Percentiles rank a stretch among this genome's conserved stretches.
These are phyloP conservation scores for Pueraria montana DNA, from an alignment of 306 rosid species.

Conservation along the genomic window DNA sequence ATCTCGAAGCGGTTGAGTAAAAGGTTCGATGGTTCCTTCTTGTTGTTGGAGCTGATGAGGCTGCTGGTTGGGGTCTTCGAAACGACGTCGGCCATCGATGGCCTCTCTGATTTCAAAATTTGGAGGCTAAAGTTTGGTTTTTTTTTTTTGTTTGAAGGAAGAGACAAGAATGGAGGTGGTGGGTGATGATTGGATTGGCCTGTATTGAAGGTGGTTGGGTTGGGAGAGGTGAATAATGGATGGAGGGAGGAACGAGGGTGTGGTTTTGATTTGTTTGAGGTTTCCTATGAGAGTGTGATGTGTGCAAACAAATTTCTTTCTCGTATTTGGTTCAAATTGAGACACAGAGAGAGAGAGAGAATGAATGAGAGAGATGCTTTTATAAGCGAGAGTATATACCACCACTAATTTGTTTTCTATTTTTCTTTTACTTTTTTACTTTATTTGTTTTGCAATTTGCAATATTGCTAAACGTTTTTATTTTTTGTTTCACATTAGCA, in stretches of 20 bases:
- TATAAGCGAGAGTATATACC: constrained; percentile 53
- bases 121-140: neutral
- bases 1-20: constrained; percentile 82
- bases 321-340: neutral
- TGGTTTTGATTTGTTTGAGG: constrained; percentile 41
- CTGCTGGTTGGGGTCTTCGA: constrained; percentile 19
- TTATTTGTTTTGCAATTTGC: neutral
- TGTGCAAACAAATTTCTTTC: neutral
- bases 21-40: constrained; percentile 57
- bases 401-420: neutral
- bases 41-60: constrained; percentile 33
- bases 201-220: constrained; percentile 10
- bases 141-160: neutral
- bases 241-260: constrained; percentile 5
- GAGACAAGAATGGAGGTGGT: constrained; percentile 13
- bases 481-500: neutral
- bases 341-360: neutral
- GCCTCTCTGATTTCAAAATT: neutral
- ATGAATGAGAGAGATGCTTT: constrained; percentile 24
- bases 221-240: neutral
- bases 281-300: neutral
- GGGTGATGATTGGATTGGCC: neutral
- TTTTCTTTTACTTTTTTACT: neutral
- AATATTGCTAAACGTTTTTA: neutral
- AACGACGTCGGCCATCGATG: constrained; percentile 60